A percentile compares a stretch with the other conserved stretches of the same genome.
Conservation (phyloP, 179 eudicot species). For the Pouteria campechiana region DNA sequence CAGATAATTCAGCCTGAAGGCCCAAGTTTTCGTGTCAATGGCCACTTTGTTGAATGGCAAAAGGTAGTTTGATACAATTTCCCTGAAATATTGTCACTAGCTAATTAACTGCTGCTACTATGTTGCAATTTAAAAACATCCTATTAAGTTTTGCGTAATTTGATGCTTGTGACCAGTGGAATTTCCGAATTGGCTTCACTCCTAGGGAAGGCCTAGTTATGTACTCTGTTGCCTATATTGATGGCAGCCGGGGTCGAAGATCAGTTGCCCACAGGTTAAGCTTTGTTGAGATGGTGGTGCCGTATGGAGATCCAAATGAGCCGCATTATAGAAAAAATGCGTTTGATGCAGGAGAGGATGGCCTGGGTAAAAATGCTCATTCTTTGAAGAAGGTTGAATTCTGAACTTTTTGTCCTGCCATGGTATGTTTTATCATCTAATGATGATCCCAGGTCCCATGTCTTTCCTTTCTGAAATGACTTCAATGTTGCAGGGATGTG, state of each 20-base stretch:
- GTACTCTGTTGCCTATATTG: slow-evolving; percentile 82
- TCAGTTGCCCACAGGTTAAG: slow-evolving; percentile 87
- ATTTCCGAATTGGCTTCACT: slow-evolving; percentile 75
- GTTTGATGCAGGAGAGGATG: slow-evolving; percentile 99
- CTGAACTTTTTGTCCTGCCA: neutral
- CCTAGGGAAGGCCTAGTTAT: slow-evolving; percentile 85
- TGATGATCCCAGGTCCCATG: neutral
- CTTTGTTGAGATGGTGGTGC: slow-evolving; percentile 98
- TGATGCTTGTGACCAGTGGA: slow-evolving; percentile 52
- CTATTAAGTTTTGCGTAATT: neutral
- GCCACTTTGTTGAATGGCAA: slow-evolving; percentile 93
- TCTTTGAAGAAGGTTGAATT: slow-evolving; percentile 74
- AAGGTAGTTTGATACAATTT: slow-evolving; percentile 59
- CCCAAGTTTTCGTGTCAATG: slow-evolving; percentile 87
- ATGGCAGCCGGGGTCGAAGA: slow-evolving; percentile 84
- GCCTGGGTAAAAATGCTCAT: slow-evolving; percentile 88
- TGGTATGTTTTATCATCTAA: slow-evolving; percentile 1
- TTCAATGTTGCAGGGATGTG: slow-evolving; percentile 60
- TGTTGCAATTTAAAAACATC: no score
- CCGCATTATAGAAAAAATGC: slow-evolving; percentile 97
- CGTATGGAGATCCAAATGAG: slow-evolving; percentile 92
- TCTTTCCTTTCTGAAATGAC: neutral
- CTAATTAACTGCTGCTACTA: no score
- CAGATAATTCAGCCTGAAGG: slow-evolving; percentile 90
- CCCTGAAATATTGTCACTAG: no score